Conservation (phyloP, 1,284 basidiomycete species). For the Microbotryum intermedium region DNA sequence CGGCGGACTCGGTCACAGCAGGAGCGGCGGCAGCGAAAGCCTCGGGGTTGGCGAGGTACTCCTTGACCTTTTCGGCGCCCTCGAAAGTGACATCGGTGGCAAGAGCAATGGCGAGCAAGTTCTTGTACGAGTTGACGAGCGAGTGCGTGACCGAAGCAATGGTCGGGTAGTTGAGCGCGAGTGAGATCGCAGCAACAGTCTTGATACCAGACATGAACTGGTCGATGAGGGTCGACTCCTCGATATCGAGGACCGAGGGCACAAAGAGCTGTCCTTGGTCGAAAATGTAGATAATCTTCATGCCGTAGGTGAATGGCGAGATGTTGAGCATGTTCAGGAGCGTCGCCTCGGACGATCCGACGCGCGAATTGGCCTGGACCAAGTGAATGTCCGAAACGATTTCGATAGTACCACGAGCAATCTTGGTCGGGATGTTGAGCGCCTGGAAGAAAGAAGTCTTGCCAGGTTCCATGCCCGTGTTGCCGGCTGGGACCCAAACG, state of each 20-base stretch:
- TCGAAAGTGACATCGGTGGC: slow-evolving; percentile 94
- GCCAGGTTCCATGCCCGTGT: slow-evolving; percentile 99
- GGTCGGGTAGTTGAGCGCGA: slow-evolving; percentile 93
- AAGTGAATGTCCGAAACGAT: slow-evolving; percentile 97
- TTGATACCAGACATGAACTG: slow-evolving; percentile 88
- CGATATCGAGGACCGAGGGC: slow-evolving; percentile 84
- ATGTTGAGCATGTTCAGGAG: slow-evolving; percentile 97
- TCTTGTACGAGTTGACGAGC: slow-evolving; percentile 99
- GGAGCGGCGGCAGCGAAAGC: slow-evolving; percentile 71
- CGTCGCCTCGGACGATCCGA: slow-evolving; percentile 94
- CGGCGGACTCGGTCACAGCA: slow-evolving; percentile 49
- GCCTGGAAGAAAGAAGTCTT: slow-evolving; percentile 99
- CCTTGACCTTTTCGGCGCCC: slow-evolving; percentile 88
- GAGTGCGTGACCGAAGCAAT: slow-evolving; percentile 88
- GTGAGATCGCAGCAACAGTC: slow-evolving; percentile 88
- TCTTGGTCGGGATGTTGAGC: slow-evolving; percentile 99
- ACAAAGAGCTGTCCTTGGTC: slow-evolving; percentile 81
- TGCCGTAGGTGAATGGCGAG: slow-evolving; percentile 40
- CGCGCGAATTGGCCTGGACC: slow-evolving; percentile 81
- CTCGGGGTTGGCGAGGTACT: slow-evolving; percentile 92
- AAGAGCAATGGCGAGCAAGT: slow-evolving; percentile 81
- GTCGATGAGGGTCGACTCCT: slow-evolving; percentile 80
- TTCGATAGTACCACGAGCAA: slow-evolving; percentile 99
- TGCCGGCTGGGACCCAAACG: slow-evolving; percentile 84
- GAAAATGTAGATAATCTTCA: slow-evolving; percentile 54